Evolutionary conservation across 2,329 filamentous ascomycete species (phyloP), one percentile per base, ranked within the genome.

Genomic region (Aspergillus fructus): DNA sequence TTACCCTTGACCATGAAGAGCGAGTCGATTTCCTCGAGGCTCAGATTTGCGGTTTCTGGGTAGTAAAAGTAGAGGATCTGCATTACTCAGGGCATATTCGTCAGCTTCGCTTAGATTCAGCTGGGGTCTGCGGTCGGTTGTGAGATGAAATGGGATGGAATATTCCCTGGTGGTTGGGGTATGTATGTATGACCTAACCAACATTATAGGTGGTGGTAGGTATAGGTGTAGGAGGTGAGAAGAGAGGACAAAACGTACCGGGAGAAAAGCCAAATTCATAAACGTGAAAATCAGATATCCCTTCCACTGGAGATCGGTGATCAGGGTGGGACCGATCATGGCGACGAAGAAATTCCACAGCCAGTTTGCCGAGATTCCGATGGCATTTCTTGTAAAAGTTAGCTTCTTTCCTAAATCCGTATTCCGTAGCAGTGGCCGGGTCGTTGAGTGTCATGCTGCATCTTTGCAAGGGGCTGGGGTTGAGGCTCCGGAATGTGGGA

Each of bases 321-420:
- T 70, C 40, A 74, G 56, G 6, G 66, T 66, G 15, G 71, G 71
- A 3, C 69, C 70, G 49, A 73, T 73, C 71, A 73, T 71, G 47
- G 71, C 70, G 41, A 72, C 66, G 55, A 81, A 76, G 60, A 81
- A 81, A 61, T 81, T 81, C 72, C 75, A 78, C 5, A 80, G 72
- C 80, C 79, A 82, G 59, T 82, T 81, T 1, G 75, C 72, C 0
- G 75, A 78, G 30, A 80, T 79, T 1, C 78, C 79, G 34, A 82
- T 75, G 4, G 80, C 78, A 11, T 67, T 63, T 33, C 66, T 68
- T 41, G 42, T 43, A 42, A n/a, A 33, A 39, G 39, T 51, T 51
- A 45, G 52, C 13, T 49, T 40, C 42, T 30, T 55, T 55, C n/a
- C 34, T 33, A 41, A 46, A 40, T 37, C 17, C 43, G 40, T 39